Evolutionary conservation across 164 flowering plant genomes (phyloP), one percentile per base, ranked within the genome.

Genomic region (Echeveria elegans): DNA sequence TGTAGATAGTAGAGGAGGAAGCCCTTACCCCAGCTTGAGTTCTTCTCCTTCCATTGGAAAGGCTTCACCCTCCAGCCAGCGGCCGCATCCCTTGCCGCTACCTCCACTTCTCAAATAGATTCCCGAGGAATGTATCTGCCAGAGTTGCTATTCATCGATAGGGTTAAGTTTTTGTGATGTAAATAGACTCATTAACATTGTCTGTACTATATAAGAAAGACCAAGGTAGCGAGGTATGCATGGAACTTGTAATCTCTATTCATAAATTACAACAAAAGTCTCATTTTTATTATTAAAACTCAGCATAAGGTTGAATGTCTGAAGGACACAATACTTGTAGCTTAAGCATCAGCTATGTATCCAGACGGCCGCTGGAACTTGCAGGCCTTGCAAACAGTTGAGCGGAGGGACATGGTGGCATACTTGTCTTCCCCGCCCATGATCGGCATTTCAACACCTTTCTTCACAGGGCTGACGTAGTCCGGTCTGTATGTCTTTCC

Each of bases 341-440:
- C 26, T 21, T 50, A 50, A 21, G 23, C 23, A 4, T 6, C 53
- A 5, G 56, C 53, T 19, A 18, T 50, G 26, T 50, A 19, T 14
- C 32, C 67, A 31, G 80, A 32, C 14, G 40, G 68, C 12, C 77
- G 67, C 45, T 66, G 72, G 66, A 86, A 85, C 73, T 80, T 81
- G 81, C 89, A 85, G 28, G 61, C 64, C 6, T 60, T 74, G 76
- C 91, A 88, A 56, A 71, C 8, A 38, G 87, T 50, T 18, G 87
- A 86, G 64, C 65, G 74, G 12, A 86, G 70, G 7, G 87, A 80
- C 2, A 81, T 76, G 5, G 88, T 82, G 16, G 70, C 63, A 67
- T 86, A 83, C 73, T 76, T 81, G 78, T 88, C 89, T 65, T 88
- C 95, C 1, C 91, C 95, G 2, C 91, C 91, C 88, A 85, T 79